Conservation (phyloP, 2,329 filamentous ascomycete species). For the Epichloe sp. region DNA sequence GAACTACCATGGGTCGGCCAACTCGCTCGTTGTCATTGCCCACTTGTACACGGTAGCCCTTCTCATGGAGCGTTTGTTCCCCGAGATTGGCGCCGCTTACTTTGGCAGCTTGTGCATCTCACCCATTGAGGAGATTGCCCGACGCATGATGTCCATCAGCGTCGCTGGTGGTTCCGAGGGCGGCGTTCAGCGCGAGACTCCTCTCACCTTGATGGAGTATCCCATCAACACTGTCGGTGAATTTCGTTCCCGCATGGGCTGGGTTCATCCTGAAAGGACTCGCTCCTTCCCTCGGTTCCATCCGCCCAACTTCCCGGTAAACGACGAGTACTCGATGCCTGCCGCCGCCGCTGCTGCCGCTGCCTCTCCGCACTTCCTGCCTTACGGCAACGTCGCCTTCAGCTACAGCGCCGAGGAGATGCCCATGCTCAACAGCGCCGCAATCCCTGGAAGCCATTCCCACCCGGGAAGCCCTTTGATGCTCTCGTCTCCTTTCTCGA, state of each 20-base stretch:
- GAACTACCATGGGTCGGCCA: slow-evolving; percentile 60
- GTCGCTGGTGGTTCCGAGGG: slow-evolving; percentile 42
- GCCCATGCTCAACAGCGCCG: slow-evolving; percentile 38
- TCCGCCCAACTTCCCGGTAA: slow-evolving; percentile 39
- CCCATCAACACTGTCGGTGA: slow-evolving; percentile 56
- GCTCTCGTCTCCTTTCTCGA: slow-evolving; percentile 41
- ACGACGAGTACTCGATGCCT: slow-evolving; percentile 28
- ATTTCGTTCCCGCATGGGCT: slow-evolving; percentile 58
- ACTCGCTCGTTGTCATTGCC: slow-evolving; percentile 69
- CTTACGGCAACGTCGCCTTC: slow-evolving; percentile 45
- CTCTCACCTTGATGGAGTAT: slow-evolving; percentile 56
- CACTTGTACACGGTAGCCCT: slow-evolving; percentile 87
- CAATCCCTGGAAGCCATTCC: slow-evolving; percentile 26
- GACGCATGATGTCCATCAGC: slow-evolving; percentile 57
- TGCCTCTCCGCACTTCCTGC: slow-evolving; percentile 28
- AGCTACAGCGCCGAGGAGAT: slow-evolving; percentile 53
- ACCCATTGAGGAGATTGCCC: slow-evolving; percentile 77
- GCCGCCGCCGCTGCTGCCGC: neutral
- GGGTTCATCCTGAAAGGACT: slow-evolving; percentile 45
- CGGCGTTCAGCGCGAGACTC: slow-evolving; percentile 39
- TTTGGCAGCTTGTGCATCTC: slow-evolving; percentile 67
- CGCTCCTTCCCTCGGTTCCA: slow-evolving; percentile 49
- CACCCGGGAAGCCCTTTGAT: slow-evolving; percentile 41
- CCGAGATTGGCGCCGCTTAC: slow-evolving; percentile 80
- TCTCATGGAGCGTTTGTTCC: slow-evolving; percentile 80